Percentiles rank a stretch among this genome's conserved stretches.
These are phyloP conservation scores for Helicosporidium sp. DNA, from an alignment of 139 green algal species.

Conservation along the genomic window DNA sequence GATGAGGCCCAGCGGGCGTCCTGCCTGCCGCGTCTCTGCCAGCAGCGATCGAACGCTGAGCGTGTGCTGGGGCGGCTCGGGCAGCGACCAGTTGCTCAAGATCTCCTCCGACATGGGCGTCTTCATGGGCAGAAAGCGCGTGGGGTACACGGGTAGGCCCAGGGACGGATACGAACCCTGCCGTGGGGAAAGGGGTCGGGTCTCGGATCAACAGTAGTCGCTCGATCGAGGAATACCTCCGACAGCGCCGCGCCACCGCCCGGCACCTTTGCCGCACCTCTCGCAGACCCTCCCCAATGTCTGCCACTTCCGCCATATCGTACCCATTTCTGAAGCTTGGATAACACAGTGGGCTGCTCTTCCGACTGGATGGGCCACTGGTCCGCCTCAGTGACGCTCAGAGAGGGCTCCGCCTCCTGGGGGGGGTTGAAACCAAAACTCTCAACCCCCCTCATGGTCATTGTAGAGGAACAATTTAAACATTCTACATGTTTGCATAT, in stretches of 20 bases:
- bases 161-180: slow-evolving; percentile 35
- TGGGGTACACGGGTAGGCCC: slow-evolving; percentile 24
- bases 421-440: slow-evolving; percentile 9
- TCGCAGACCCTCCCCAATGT: no score
- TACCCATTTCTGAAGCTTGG: slow-evolving; percentile 57
- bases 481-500: no score
- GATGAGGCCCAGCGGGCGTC: slow-evolving; percentile 37
- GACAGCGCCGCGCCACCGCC: no score
- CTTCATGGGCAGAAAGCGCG: slow-evolving; percentile 45
- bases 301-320: no score
- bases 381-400: not conserved
- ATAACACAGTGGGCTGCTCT: slow-evolving; percentile 24
- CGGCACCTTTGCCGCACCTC: no score
- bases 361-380: not conserved
- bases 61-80: slow-evolving; percentile 27
- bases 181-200: not conserved
- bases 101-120: slow-evolving; percentile 39
- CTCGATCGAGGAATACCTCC: no score
- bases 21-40: slow-evolving; percentile 13
- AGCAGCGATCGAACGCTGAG: slow-evolving; percentile 37
- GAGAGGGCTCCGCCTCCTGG: slow-evolving; percentile 9
- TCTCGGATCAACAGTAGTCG: no score
- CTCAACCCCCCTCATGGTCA: no score
- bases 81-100: slow-evolving; percentile 35
- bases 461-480: no score